A percentile compares a stretch with the other conserved stretches of the same genome.
These are phyloP conservation scores for Nicotiana tomentosiformis DNA, from an alignment of 257 asterid genomes.

Conservation along the genomic window DNA sequence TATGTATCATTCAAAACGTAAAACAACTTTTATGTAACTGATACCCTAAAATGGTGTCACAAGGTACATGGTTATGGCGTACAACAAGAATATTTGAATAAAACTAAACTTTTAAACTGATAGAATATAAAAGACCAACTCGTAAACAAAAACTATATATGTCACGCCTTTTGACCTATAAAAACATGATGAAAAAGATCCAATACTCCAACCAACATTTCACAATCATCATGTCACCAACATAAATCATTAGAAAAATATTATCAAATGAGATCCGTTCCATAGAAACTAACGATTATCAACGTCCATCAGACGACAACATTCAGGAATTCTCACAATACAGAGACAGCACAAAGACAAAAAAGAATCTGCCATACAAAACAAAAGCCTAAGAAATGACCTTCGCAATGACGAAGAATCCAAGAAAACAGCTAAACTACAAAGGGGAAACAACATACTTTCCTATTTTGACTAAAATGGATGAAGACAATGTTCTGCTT, in stretches of 20 bases:
- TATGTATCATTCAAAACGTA: too few relatives aligned
- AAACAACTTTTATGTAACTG: too few relatives aligned
- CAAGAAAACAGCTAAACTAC: conserved; percentile 8
- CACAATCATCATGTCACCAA: background rate
- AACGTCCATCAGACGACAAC: background rate
- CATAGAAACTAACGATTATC: background rate
- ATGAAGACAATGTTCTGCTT: background rate
- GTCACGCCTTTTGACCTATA: too few relatives aligned
- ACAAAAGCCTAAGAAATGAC: conserved; percentile 9
- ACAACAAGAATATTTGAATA: too few relatives aligned
- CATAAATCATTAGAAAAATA: background rate
- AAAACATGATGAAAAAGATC: background rate
- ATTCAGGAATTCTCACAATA: background rate
- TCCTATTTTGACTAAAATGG: conserved; percentile 14
- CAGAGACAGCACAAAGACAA: conserved; percentile 2
- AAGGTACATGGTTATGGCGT: too few relatives aligned
- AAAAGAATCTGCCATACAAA: conserved; percentile 1
- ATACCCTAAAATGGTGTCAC: too few relatives aligned
- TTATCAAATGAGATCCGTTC: background rate
- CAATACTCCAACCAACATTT: background rate
- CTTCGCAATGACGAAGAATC: conserved; percentile 28
- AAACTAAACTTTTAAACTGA: too few relatives aligned
- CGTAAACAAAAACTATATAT: too few relatives aligned
- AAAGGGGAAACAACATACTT: conserved; percentile 8
- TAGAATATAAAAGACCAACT: too few relatives aligned